phyloP scores from a whole-genome alignment of 805 yeast genomes.

The Wickerhamomyces alni region DNA sequence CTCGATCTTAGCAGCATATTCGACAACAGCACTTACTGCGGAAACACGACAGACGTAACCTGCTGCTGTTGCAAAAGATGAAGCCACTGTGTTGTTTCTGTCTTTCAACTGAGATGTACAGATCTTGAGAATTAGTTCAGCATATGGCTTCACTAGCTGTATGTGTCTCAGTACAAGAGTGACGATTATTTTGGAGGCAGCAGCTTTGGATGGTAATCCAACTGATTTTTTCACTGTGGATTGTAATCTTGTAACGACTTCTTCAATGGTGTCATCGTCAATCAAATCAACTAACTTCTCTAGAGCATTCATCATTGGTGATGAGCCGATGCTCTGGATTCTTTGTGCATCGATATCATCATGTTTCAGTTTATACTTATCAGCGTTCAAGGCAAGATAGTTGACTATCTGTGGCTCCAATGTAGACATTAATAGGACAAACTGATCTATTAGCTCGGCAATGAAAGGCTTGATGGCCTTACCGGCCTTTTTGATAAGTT shows the following conservation, averaged over 20 bases:
- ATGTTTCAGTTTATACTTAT: slow-evolving; percentile 69
- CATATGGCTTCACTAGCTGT: slow-evolving; percentile 37
- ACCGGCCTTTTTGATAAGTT: slow-evolving; percentile 62
- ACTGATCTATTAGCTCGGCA: slow-evolving; percentile 61
- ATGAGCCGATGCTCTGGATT: slow-evolving; percentile 62
- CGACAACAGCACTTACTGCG: slow-evolving; percentile 41
- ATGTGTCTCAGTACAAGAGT: slow-evolving; percentile 56
- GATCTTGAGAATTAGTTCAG: slow-evolving; percentile 56
- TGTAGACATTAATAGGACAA: slow-evolving; percentile 70
- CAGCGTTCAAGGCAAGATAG: slow-evolving; percentile 82
- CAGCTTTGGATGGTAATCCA: slow-evolving; percentile 88
- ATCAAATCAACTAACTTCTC: slow-evolving; percentile 60
- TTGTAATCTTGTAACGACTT: slow-evolving; percentile 42
- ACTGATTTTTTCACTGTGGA: slow-evolving; percentile 61
- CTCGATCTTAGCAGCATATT: slow-evolving; percentile 46
- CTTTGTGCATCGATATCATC: slow-evolving; percentile 75
- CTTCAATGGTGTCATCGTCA: slow-evolving; percentile 36
- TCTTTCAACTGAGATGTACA: slow-evolving; percentile 59
- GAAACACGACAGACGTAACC: slow-evolving; percentile 73
- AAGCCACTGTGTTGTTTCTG: slow-evolving; percentile 63
- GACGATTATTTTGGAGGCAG: slow-evolving; percentile 70
- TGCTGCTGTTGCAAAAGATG: slow-evolving; percentile 72
- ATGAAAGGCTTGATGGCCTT: slow-evolving; percentile 57
- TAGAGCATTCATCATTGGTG: slow-evolving; percentile 86
- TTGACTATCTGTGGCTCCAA: slow-evolving; percentile 89